Evolutionary conservation across 148 eudicot species (phyloP).

Genomic region (Chenopodium suecicum): DNA sequence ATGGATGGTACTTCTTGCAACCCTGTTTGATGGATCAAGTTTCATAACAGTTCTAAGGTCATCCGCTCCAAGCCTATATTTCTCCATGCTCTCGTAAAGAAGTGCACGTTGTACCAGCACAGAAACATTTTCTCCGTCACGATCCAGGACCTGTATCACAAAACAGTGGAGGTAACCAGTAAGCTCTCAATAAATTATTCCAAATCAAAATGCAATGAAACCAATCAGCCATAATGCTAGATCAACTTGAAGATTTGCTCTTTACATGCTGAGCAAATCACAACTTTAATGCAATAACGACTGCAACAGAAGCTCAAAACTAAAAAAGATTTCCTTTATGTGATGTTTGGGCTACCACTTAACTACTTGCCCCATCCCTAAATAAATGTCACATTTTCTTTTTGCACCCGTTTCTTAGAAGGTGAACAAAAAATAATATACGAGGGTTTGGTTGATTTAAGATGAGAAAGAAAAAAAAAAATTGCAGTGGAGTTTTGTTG

Average conservation of each 20-base stretch:
- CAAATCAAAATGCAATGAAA: background rate
- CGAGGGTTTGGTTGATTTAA: too few relatives aligned
- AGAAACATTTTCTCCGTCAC: conserved; percentile 55
- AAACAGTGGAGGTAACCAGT: background rate
- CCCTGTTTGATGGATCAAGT: conserved; percentile 83
- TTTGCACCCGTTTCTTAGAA: too few relatives aligned
- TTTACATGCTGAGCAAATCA: background rate
- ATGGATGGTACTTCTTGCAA: conserved; percentile 91
- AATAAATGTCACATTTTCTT: too few relatives aligned
- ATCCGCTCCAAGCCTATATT: conserved; percentile 92
- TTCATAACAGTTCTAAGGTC: conserved; percentile 95
- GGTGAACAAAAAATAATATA: too few relatives aligned
- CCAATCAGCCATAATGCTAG: background rate
- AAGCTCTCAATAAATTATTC: background rate
- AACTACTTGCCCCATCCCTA: background rate
- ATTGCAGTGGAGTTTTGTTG: too few relatives aligned
- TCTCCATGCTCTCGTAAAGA: conserved; percentile 95
- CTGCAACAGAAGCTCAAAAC: background rate
- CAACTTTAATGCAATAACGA: background rate
- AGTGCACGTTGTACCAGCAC: conserved; percentile 94
- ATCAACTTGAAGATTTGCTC: background rate
- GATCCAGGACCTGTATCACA: conserved; percentile 60
- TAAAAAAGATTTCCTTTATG: background rate
- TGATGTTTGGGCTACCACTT: background rate
- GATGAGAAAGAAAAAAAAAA: too few relatives aligned